These are phyloP conservation scores for Fremontodendron californicum DNA, from an alignment of 345 rosid genomes.

Conservation along the genomic window DNA sequence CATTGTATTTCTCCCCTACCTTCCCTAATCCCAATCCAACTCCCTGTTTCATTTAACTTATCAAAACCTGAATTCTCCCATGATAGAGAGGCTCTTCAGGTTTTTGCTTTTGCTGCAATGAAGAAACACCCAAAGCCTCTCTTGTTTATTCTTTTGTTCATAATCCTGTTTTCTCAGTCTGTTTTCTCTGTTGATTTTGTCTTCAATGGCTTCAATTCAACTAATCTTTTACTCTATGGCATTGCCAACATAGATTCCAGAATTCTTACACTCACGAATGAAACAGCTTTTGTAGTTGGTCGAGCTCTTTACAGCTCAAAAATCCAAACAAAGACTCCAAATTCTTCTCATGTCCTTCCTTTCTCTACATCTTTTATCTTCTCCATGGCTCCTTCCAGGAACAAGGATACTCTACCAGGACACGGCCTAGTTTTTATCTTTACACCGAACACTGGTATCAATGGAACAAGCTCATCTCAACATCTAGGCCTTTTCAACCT, in stretches of 20 bases:
- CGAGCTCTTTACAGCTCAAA: constrained; percentile 57
- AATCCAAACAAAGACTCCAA: constrained; percentile 33
- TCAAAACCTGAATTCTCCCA: not conserved
- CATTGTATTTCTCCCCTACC: not conserved
- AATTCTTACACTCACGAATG: constrained; percentile 56
- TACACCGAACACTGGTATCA: constrained; percentile 39
- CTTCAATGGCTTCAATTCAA: constrained; percentile 63
- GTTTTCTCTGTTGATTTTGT: constrained; percentile 45
- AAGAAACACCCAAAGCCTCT: constrained; percentile 11
- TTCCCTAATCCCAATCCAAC: not conserved
- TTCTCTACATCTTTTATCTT: constrained; percentile 76
- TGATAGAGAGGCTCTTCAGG: not conserved
- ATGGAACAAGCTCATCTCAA: constrained; percentile 41
- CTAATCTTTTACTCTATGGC: constrained; percentile 39
- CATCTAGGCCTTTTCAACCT: constrained; percentile 57
- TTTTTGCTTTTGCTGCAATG: constrained; percentile 21
- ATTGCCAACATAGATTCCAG: constrained; percentile 43
- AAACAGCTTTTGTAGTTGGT: constrained; percentile 43
- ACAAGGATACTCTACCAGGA: constrained; percentile 36
- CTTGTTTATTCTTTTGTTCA: not conserved
- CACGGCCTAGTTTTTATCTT: constrained; percentile 70
- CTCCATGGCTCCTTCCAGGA: constrained; percentile 53
- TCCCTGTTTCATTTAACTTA: not conserved
- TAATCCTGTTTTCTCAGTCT: constrained; percentile 15
- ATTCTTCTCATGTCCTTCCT: constrained; percentile 36